Conservation (phyloP, 2,329 filamentous ascomycete genomes). For the Aureobasidium sp. region DNA sequence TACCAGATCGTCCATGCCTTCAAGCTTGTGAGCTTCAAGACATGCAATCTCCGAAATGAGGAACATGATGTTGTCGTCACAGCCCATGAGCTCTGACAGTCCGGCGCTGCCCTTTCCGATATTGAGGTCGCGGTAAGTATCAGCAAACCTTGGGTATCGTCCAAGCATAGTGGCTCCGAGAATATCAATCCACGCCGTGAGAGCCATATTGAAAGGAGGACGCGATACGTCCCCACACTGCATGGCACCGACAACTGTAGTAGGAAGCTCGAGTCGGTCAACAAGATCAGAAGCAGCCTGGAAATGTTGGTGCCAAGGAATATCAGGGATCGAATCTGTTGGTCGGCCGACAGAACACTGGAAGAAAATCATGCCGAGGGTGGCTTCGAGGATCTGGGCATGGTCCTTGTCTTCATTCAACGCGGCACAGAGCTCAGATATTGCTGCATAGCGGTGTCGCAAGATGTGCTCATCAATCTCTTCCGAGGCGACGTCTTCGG, state of each 20-base stretch:
- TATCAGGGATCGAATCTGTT: slow-evolving; percentile 79
- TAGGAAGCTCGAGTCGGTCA: slow-evolving; percentile 72
- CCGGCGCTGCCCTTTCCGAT: slow-evolving; percentile 60
- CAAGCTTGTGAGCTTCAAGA: slow-evolving; percentile 77
- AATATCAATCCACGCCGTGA: slow-evolving; percentile 94
- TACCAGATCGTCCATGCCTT: slow-evolving; percentile 75
- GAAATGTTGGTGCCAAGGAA: slow-evolving; percentile 96
- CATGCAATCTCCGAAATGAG: slow-evolving; percentile 96
- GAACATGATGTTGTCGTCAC: slow-evolving; percentile 96
- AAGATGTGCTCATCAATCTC: slow-evolving; percentile 86
- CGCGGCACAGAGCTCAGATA: slow-evolving; percentile 76
- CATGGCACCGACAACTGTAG: slow-evolving; percentile 49
- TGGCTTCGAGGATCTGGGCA: slow-evolving; percentile 82
- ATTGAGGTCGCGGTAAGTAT: slow-evolving; percentile 94
- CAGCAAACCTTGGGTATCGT: slow-evolving; percentile 76
- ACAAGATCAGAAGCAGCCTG: slow-evolving; percentile 81
- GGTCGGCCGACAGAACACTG: slow-evolving; percentile 84
- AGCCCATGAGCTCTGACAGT: slow-evolving; percentile 90
- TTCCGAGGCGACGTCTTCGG: slow-evolving; percentile 57
- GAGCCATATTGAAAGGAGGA: slow-evolving; percentile 89
- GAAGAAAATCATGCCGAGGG: slow-evolving; percentile 92
- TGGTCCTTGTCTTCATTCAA: slow-evolving; percentile 76
- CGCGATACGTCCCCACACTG: slow-evolving; percentile 39
- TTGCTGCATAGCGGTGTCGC: slow-evolving; percentile 81
- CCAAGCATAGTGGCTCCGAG: slow-evolving; percentile 89